Evolutionary conservation across 31 red algal genomes (phyloP).

Genomic region (Pterothamnion heteromorphum): DNA sequence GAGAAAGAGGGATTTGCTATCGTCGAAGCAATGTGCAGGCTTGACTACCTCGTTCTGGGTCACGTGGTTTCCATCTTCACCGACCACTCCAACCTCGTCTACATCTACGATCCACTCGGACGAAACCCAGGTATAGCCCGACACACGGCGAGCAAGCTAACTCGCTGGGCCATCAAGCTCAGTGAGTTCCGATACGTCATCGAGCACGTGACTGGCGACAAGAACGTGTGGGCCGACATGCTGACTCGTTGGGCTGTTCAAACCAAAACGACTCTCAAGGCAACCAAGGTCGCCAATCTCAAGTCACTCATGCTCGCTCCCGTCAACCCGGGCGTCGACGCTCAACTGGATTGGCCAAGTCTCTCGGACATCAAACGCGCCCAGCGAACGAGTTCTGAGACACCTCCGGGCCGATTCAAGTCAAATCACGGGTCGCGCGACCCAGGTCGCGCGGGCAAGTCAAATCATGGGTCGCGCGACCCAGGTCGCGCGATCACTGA

Average conservation of each 20-base stretch:
- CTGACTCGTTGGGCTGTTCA: slow-evolving; percentile 23
- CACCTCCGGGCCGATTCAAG: neutral
- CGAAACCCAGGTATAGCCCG: neutral
- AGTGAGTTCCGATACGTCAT: slow-evolving; percentile 39
- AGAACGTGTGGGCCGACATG: slow-evolving; percentile 45
- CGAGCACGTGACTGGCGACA: slow-evolving; percentile 37
- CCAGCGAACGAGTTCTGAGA: neutral
- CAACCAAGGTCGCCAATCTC: neutral
- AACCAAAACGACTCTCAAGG: neutral
- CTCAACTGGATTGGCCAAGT: slow-evolving; percentile 42
- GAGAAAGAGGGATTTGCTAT: slow-evolving; percentile 49
- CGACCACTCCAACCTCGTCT: slow-evolving; percentile 48
- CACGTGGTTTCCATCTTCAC: slow-evolving; percentile 33
- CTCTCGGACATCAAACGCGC: neutral
- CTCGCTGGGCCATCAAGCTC: slow-evolving; percentile 31
- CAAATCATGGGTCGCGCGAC: too few species aligned
- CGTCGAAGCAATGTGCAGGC: slow-evolving; percentile 21
- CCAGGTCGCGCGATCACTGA: too few species aligned
- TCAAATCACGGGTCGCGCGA: too few species aligned
- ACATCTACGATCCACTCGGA: slow-evolving; percentile 39
- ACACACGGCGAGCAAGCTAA: slow-evolving; percentile 32
- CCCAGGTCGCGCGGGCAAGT: too few species aligned
- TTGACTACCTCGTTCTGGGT: slow-evolving; percentile 20
- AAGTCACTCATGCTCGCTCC: slow-evolving; percentile 30
- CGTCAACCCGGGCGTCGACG: neutral